Conservation (phyloP, 371 early-diverging fungal species). For the Syncephalis fuscata region DNA sequence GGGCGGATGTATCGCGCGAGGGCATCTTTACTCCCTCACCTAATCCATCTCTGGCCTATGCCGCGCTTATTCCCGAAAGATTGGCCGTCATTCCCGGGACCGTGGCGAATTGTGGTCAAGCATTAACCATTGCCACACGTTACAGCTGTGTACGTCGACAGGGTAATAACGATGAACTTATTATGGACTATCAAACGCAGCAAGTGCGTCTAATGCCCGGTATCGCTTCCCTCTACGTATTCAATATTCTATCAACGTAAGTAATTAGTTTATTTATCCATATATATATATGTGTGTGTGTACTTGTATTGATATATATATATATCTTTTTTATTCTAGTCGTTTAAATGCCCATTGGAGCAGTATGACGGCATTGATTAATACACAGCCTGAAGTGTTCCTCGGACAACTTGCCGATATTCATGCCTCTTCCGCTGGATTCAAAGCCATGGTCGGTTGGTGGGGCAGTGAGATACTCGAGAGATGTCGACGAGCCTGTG, state of each 20-base stretch:
- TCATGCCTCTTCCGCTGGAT: constrained; percentile 66
- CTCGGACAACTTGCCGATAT: constrained; percentile 55
- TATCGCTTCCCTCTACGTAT: no score
- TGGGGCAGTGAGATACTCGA: constrained; percentile 58
- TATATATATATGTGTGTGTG: no score
- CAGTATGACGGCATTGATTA: no score
- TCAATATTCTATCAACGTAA: no score
- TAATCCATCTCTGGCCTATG: constrained; percentile 59
- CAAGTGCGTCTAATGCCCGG: constrained; percentile 58
- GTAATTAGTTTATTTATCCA: no score
- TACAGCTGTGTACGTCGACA: constrained; percentile 68
- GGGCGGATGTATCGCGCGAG: constrained; percentile 65
- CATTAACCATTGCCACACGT: constrained; percentile 60
- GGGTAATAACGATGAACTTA: constrained; percentile 40
- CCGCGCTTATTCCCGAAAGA: constrained; percentile 66
- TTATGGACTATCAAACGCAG: constrained; percentile 64
- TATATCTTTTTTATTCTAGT: no score
- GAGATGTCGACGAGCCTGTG: constrained; percentile 62
- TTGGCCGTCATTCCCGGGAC: constrained; percentile 33
- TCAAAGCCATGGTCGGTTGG: constrained; percentile 67
- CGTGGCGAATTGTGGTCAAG: constrained; percentile 39
- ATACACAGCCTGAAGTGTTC: constrained; percentile 19
- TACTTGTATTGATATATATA: no score
- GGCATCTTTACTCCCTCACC: constrained; percentile 59
- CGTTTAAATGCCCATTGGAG: no score